Evolutionary conservation across 306 rosid species (phyloP).

Genomic region (Pterocarpus santalinus): DNA sequence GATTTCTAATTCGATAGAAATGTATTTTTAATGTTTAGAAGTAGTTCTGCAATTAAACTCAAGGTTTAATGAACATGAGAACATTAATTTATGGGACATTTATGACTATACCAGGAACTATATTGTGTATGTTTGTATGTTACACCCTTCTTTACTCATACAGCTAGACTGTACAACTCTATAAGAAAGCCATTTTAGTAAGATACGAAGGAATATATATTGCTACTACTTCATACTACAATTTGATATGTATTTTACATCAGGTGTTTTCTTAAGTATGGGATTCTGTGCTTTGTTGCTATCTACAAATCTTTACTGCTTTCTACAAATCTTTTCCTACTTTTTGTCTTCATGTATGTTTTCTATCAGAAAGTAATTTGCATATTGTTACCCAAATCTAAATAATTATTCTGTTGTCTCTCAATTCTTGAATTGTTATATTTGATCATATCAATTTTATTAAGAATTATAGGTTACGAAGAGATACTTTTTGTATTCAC

Average conservation of each 20-base stretch:
- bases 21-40: background rate
- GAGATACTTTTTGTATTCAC: too few species aligned
- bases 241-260: constrained; percentile 6
- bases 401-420: background rate
- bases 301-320: too few species aligned
- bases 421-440: background rate
- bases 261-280: background rate
- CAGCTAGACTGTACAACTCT: background rate
- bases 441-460: background rate
- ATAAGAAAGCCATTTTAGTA: background rate
- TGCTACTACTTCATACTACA: background rate
- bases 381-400: background rate
- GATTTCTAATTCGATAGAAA: background rate
- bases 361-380: background rate
- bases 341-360: background rate
- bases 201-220: background rate
- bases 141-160: background rate
- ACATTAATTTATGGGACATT: background rate
- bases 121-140: too few species aligned
- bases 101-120: background rate
- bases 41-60: background rate
- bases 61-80: background rate
- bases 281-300: too few species aligned
- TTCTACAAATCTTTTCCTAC: background rate
- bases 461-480: too few species aligned